Percentiles rank a stretch among this genome's conserved stretches.
Evolutionary conservation across 2,329 filamentous ascomycete species (phyloP).

Genomic region (Xylariaceae sp.): DNA sequence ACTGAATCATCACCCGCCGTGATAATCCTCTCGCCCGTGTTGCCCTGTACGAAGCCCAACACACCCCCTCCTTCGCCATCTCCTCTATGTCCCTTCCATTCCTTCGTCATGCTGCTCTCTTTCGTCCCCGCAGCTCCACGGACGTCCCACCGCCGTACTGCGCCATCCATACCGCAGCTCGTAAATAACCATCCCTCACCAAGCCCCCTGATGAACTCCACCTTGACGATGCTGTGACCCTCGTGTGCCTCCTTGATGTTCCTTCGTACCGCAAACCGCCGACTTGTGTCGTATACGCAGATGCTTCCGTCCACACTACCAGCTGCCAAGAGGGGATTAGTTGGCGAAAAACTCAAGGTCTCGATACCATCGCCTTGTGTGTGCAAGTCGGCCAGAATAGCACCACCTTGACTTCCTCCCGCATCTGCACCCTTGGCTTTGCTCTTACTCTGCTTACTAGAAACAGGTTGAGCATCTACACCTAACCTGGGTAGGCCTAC

Average conservation of each 20-base stretch:
- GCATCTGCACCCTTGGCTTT: constrained; percentile 35
- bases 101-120: constrained; percentile 68
- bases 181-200: constrained; percentile 67
- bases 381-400: constrained; percentile 77
- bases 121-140: constrained; percentile 51
- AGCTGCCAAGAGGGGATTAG: constrained; percentile 53
- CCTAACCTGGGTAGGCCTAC: constrained; percentile 71
- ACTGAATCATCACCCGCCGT: constrained; percentile 88
- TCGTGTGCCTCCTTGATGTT: constrained; percentile 81
- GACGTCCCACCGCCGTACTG: constrained; percentile 82
- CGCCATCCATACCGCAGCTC: constrained; percentile 87
- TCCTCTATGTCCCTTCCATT: constrained; percentile 87
- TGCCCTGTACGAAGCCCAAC: constrained; percentile 82
- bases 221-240: constrained; percentile 85
- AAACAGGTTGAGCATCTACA: constrained; percentile 16
- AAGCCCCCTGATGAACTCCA: constrained; percentile 70
- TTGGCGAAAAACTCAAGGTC: constrained; percentile 58
- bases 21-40: constrained; percentile 68
- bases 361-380: constrained; percentile 75
- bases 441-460: constrained; percentile 27
- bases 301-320: constrained; percentile 74
- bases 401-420: constrained; percentile 40
- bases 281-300: constrained; percentile 79
- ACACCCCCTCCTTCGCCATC: constrained; percentile 85
- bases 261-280: constrained; percentile 80